These are phyloP conservation scores for Melanopsichium pennsylvanicum DNA, from an alignment of 1,284 basidiomycete species.

Conservation along the genomic window DNA sequence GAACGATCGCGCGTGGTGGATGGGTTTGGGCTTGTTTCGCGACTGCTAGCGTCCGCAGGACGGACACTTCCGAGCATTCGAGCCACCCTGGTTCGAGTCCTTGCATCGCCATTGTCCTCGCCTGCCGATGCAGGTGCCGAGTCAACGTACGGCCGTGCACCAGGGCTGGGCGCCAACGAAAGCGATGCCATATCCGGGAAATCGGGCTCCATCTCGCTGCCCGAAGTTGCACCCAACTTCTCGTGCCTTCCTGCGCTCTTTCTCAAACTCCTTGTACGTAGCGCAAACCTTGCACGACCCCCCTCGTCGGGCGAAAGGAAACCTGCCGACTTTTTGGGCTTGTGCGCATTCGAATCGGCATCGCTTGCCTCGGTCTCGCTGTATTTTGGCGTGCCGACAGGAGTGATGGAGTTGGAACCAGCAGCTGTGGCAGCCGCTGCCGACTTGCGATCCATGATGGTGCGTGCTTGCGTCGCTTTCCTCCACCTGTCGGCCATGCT, in stretches of 20 bases:
- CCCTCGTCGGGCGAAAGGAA: conserved; percentile 45
- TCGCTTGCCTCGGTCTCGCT: conserved; percentile 67
- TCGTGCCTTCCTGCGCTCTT: conserved; percentile 35
- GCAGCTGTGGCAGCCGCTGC: conserved; percentile 33
- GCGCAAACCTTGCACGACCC: conserved; percentile 28
- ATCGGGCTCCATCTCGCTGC: conserved; percentile 50
- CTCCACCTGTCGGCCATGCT: conserved; percentile 52
- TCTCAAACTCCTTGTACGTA: conserved; percentile 32
- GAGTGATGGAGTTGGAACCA: conserved; percentile 15
- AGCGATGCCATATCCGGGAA: conserved; percentile 52
- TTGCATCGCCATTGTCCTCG: conserved; percentile 40
- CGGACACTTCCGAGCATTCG: conserved; percentile 35
- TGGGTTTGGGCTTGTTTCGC: conserved; percentile 41
- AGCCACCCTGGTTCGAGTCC: conserved; percentile 22
- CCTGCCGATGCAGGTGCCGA: conserved; percentile 41
- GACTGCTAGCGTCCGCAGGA: conserved; percentile 29
- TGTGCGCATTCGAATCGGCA: conserved; percentile 72
- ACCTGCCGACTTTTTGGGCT: conserved; percentile 66
- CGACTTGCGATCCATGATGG: conserved; percentile 33
- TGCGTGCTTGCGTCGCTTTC: conserved; percentile 26
- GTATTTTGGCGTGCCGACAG: conserved; percentile 38
- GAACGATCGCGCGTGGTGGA: conserved; percentile 6
- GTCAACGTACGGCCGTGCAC: conserved; percentile 19
- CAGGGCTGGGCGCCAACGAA: conserved; percentile 28
- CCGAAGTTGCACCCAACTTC: conserved; percentile 40